phyloP scores from a whole-genome alignment of 2,329 filamentous ascomycete genomes.

The Aspergillus tubingensis region DNA sequence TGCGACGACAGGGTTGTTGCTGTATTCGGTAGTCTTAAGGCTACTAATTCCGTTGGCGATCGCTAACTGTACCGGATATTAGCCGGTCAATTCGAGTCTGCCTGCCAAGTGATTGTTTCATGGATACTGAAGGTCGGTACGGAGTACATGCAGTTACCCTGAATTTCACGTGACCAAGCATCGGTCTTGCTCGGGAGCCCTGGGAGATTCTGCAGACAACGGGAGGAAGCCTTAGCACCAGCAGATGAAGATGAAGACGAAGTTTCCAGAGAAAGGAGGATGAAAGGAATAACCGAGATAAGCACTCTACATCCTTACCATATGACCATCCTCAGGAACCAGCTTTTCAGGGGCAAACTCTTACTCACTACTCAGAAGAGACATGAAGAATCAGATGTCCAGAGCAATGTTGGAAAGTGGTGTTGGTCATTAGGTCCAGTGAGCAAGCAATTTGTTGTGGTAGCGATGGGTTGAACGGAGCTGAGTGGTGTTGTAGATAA shows the following conservation, averaged over 20 bases:
- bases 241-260: background rate
- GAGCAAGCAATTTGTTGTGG: background rate
- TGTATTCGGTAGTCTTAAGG: background rate
- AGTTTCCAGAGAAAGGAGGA: background rate
- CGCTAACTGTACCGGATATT: background rate
- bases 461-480: background rate
- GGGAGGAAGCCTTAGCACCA: constrained; percentile 10
- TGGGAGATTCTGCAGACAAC: background rate
- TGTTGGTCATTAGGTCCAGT: background rate
- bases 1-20: background rate
- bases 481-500: background rate
- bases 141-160: background rate
- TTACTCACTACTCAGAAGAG: background rate
- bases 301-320: constrained; percentile 9
- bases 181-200: background rate
- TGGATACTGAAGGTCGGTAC: background rate
- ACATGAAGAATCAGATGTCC: too few species aligned
- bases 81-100: background rate
- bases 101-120: constrained; percentile 1
- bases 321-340: background rate
- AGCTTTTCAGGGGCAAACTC: background rate
- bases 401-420: too few species aligned
- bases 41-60: background rate
- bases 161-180: background rate
- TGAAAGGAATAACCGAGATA: constrained; percentile 3